A percentile compares a stretch with the other conserved stretches of the same genome.
These are phyloP conservation scores for Eleusine indica DNA, from an alignment of 176 grass and related monocot species.

Conservation along the genomic window DNA sequence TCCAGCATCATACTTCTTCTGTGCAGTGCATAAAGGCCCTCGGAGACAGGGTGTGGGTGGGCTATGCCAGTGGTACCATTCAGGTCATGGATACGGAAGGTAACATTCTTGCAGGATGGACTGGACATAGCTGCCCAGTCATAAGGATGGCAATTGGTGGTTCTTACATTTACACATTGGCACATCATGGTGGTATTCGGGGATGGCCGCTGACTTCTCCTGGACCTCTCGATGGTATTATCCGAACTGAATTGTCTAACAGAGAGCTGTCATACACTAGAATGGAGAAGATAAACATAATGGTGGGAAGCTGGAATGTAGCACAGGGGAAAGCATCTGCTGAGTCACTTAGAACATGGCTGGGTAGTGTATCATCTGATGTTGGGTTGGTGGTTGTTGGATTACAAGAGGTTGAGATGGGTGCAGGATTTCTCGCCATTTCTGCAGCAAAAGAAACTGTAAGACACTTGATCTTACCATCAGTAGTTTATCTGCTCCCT, in stretches of 20 bases:
- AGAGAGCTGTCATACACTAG: conserved; percentile 82
- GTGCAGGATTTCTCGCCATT: conserved; percentile 96
- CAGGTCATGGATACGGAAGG: conserved; percentile 82
- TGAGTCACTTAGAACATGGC: conserved; percentile 81
- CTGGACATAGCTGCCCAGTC: conserved; percentile 80
- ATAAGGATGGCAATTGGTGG: conserved; percentile 78
- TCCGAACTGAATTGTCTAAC: conserved; percentile 78
- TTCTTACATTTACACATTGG: conserved; percentile 83
- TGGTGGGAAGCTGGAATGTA: conserved; percentile 96
- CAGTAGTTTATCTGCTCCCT: not conserved
- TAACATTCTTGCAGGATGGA: conserved; percentile 86
- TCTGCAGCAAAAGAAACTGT: conserved; percentile 99
- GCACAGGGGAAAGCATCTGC: conserved; percentile 85
- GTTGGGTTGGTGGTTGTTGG: conserved; percentile 91
- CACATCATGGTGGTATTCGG: conserved; percentile 92
- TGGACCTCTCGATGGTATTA: conserved; percentile 79
- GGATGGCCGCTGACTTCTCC: conserved; percentile 89
- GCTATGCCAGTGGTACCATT: conserved; percentile 80
- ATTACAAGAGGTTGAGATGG: conserved; percentile 99
- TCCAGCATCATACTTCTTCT: conserved; percentile 80
- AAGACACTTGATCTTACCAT: conserved; percentile 46
- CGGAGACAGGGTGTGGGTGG: conserved; percentile 80
- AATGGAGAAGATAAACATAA: conserved; percentile 89
- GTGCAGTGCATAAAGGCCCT: conserved; percentile 89
- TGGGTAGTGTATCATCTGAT: conserved; percentile 81